These are phyloP conservation scores for Phragmites australis DNA, from an alignment of 176 grass and related monocot species.

Conservation along the genomic window DNA sequence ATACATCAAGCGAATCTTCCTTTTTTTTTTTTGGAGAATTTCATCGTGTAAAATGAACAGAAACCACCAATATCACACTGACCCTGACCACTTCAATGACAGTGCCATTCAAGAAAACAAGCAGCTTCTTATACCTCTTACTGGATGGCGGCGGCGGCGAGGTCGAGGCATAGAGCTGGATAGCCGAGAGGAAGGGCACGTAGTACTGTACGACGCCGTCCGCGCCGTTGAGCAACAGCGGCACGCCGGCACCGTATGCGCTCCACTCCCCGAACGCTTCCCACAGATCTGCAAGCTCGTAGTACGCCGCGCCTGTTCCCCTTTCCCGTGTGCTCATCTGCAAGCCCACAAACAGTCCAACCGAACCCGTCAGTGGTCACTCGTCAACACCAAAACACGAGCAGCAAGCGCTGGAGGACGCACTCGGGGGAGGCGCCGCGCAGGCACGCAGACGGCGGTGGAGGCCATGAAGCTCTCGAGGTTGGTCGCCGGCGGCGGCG, in stretches of 20 bases:
- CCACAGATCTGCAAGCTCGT: slow-evolving; percentile 80
- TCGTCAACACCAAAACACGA: neutral
- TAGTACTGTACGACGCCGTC: slow-evolving; percentile 80
- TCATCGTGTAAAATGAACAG: neutral
- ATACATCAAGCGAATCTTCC: neutral
- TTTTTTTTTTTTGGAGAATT: neutral
- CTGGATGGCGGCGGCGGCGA: slow-evolving; percentile 24
- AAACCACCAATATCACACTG: neutral
- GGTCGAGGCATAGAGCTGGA: slow-evolving; percentile 72
- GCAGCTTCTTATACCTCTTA: slow-evolving; percentile 11
- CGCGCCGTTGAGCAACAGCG: slow-evolving; percentile 64
- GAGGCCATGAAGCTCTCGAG: slow-evolving; percentile 68
- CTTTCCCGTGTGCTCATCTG: slow-evolving; percentile 37
- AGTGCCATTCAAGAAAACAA: neutral
- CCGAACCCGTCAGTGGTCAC: neutral
- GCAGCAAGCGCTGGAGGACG: neutral
- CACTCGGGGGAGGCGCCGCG: slow-evolving; percentile 49
- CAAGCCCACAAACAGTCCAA: neutral
- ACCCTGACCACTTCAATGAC: neutral
- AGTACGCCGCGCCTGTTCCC: slow-evolving; percentile 39
- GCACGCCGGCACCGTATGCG: slow-evolving; percentile 76
- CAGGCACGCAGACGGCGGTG: slow-evolving; percentile 55
- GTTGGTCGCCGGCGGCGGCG: slow-evolving; percentile 37
- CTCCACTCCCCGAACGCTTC: slow-evolving; percentile 83
- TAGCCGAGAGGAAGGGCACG: slow-evolving; percentile 74